These are phyloP conservation scores for Podospora comata DNA, from an alignment of 495 filamentous ascomycete genomes.

Conservation along the genomic window DNA sequence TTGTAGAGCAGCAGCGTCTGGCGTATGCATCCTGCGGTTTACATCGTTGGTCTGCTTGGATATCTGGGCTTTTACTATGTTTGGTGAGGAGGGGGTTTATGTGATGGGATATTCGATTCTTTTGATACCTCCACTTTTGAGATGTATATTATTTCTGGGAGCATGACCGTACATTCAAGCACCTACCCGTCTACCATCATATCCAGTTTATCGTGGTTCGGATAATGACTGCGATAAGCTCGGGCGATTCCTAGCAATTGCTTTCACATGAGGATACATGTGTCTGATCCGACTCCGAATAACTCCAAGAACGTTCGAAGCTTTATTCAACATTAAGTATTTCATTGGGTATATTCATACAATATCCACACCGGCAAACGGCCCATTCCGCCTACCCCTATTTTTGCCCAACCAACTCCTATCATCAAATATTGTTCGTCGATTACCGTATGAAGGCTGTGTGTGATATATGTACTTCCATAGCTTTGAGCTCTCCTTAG, in stretches of 20 bases:
- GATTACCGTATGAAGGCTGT: too few relatives aligned
- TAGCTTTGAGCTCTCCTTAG: too few relatives aligned
- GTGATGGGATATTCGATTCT: not conserved
- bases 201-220: too few relatives aligned
- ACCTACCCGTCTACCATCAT: not conserved
- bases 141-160: not conserved
- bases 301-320: too few relatives aligned
- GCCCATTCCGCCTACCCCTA: not conserved
- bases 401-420: not conserved
- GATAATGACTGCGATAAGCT: too few relatives aligned
- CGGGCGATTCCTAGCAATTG: too few relatives aligned
- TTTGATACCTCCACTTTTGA: not conserved
- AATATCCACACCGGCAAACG: not conserved
- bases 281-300: too few relatives aligned
- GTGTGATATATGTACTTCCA: too few relatives aligned
- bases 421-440: not conserved
- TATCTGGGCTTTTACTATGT: not conserved
- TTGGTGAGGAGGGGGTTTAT: not conserved
- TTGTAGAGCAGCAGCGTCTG: not conserved
- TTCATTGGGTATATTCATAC: slow-evolving; percentile 13
- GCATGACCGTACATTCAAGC: not conserved
- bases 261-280: too few relatives aligned
- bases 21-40: not conserved
- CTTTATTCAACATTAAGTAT: not conserved
- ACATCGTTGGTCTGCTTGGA: not conserved